phyloP scores from a whole-genome alignment of 306 rosid genomes.

The Ormosia emarginata region DNA sequence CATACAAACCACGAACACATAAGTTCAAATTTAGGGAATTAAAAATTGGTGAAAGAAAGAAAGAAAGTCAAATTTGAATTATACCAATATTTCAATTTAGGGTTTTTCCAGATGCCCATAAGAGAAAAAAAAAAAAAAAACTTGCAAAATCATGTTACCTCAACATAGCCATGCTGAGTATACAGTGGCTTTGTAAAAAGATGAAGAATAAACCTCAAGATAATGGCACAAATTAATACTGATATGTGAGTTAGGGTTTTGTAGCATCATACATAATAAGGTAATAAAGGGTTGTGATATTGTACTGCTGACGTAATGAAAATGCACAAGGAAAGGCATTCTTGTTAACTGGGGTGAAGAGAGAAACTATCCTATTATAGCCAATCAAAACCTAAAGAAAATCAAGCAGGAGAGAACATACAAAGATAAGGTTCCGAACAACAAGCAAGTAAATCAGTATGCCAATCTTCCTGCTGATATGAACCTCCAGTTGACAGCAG shows the following conservation, averaged over 20 bases:
- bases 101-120: background rate
- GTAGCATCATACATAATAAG: background rate
- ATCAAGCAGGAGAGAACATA: conserved; percentile 42
- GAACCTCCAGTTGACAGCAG: conserved; percentile 61
- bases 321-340: background rate
- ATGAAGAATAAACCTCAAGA: background rate
- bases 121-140: background rate
- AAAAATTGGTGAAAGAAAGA: background rate
- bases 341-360: background rate
- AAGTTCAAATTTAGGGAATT: background rate
- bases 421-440: conserved; percentile 91
- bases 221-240: background rate
- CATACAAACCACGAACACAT: background rate
- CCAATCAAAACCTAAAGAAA: background rate
- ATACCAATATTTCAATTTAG: background rate
- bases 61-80: background rate
- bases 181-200: background rate
- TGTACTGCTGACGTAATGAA: background rate
- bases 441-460: conserved; percentile 89
- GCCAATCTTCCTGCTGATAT: conserved; percentile 73
- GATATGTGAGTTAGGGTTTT: background rate
- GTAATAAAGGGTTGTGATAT: background rate
- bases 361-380: background rate
- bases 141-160: background rate
- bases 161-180: background rate